These are phyloP conservation scores for Elongisporangium senticosum DNA, from an alignment of 352 stramenopile genomes.

Conservation along the genomic window DNA sequence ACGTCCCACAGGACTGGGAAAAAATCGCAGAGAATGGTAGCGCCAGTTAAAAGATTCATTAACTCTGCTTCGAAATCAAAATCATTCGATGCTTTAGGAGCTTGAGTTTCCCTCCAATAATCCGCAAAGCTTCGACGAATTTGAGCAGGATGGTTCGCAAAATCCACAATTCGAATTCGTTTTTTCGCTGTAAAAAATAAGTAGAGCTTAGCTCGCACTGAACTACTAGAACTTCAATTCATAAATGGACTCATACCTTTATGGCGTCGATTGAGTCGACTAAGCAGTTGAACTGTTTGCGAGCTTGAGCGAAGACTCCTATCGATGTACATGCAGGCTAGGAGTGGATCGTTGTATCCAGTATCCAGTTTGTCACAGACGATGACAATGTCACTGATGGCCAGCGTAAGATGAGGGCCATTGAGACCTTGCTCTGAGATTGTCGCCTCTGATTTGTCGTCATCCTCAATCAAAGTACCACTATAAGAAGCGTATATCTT, in stretches of 20 bases:
- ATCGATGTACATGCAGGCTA: slow-evolving; percentile 83
- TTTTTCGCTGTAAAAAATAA: slow-evolving; percentile 26
- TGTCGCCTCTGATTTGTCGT: slow-evolving; percentile 6
- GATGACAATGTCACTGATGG: slow-evolving; percentile 67
- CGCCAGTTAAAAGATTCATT: slow-evolving; percentile 26
- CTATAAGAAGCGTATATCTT: slow-evolving; percentile 73
- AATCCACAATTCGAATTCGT: slow-evolving; percentile 52
- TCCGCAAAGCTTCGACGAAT: slow-evolving; percentile 48
- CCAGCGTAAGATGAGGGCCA: slow-evolving; percentile 33
- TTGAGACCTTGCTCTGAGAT: slow-evolving; percentile 74
- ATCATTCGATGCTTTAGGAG: slow-evolving; percentile 8
- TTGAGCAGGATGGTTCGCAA: slow-evolving; percentile 66
- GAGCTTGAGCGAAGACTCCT: slow-evolving; percentile 55
- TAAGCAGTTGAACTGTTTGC: slow-evolving; percentile 75
- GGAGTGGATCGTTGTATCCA: slow-evolving; percentile 72
- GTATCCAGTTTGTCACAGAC: slow-evolving; percentile 86
- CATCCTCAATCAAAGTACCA: slow-evolving; percentile 27
- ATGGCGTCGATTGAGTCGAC: slow-evolving; percentile 73
- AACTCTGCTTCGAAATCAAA: slow-evolving; percentile 25
- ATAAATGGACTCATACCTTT: slow-evolving; percentile 11
- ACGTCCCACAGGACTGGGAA: slow-evolving; percentile 24
- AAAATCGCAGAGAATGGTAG: slow-evolving; percentile 37
- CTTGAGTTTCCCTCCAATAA: slow-evolving; percentile 39
- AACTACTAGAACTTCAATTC: slow-evolving; percentile 1
- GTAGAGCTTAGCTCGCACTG: not conserved